Conservation (phyloP, 1,284 basidiomycete genomes). For the Heliocybe sulcata region DNA sequence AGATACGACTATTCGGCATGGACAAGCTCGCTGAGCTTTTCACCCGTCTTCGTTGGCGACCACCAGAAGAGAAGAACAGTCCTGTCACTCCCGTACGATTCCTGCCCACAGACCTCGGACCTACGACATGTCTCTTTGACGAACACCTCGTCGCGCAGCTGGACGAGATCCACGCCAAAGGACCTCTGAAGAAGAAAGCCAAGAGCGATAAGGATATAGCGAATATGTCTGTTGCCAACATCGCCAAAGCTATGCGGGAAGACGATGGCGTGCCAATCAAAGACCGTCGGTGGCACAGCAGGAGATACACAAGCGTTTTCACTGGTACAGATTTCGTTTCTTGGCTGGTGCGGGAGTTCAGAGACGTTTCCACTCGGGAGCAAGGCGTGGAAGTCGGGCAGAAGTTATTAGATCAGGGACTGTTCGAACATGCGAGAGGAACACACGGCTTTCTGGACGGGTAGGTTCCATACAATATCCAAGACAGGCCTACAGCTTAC, state of each 20-base stretch:
- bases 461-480: slow-evolving; percentile 30
- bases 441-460: slow-evolving; percentile 81
- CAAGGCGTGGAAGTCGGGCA: slow-evolving; percentile 78
- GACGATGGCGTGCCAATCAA: slow-evolving; percentile 74
- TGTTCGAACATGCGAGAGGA: slow-evolving; percentile 78
- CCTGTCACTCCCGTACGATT: slow-evolving; percentile 57
- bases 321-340: slow-evolving; percentile 82
- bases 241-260: slow-evolving; percentile 76
- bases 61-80: slow-evolving; percentile 46
- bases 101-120: slow-evolving; percentile 76
- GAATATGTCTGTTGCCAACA: slow-evolving; percentile 49
- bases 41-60: slow-evolving; percentile 71
- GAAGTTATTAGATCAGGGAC: slow-evolving; percentile 67
- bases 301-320: slow-evolving; percentile 71
- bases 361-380: slow-evolving; percentile 73
- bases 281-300: slow-evolving; percentile 68
- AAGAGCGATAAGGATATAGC: slow-evolving; percentile 66
- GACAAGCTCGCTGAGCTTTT: slow-evolving; percentile 90
- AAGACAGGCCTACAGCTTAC: slow-evolving; percentile 7
- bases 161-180: slow-evolving; percentile 70
- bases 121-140: slow-evolving; percentile 72
- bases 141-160: slow-evolving; percentile 71
- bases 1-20: slow-evolving; percentile 84
- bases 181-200: slow-evolving; percentile 69
- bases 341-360: slow-evolving; percentile 83